Evolutionary conservation across 1,139 yeast species (phyloP), one percentile per base, ranked within the genome.

Genomic region (Suhomyces choctaworum): DNA sequence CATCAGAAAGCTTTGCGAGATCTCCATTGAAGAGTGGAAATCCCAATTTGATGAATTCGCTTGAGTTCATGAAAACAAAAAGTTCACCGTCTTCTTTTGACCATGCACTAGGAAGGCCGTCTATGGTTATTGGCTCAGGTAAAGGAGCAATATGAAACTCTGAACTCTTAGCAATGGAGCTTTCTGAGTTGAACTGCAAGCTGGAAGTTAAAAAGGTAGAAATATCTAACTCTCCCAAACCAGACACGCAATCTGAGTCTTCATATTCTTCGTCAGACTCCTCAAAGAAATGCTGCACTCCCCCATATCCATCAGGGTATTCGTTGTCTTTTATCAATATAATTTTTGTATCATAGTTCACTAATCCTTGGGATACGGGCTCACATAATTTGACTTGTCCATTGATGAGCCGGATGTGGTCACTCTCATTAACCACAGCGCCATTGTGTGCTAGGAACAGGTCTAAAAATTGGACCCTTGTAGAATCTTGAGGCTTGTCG

Each of bases 351-450:
- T 51, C 50, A 2, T 44, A 44, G 25, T 57, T 56, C 3, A 73
- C 56, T n/a, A 56, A 47, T 1, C 95, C 95, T 52, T 84, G 94
- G 27, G 76, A 76, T 1, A 78, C 70, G 1, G 95, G 95, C 46
- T 84, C 95, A 52, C 89, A 77, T 22, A 81, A 70, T 6, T 75
- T 55, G 4, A 85, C 72, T 7, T 50, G 51, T 3, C 82, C 84
- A 46, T 74, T 70, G 19, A 76, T 53, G n/a, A 55, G 52, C 41
- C 71, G 52, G 3, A 76, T 53, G 3, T 50, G 35, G 37, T 66
- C 71, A 22, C 62, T 62, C 19, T 58, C 56, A 26, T 59, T 50
- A 2, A 70, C 62, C 11, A 70, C 62, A 7, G 60, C 49, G 9
- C 68, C 72, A n/a, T 46, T 53, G 39, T 44, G 52, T 6, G 14